Percentiles rank a stretch among this genome's conserved stretches.
These are phyloP conservation scores for Ophiocordyceps camponoti-floridani DNA, from an alignment of 2,329 filamentous ascomycete species.

Conservation along the genomic window DNA sequence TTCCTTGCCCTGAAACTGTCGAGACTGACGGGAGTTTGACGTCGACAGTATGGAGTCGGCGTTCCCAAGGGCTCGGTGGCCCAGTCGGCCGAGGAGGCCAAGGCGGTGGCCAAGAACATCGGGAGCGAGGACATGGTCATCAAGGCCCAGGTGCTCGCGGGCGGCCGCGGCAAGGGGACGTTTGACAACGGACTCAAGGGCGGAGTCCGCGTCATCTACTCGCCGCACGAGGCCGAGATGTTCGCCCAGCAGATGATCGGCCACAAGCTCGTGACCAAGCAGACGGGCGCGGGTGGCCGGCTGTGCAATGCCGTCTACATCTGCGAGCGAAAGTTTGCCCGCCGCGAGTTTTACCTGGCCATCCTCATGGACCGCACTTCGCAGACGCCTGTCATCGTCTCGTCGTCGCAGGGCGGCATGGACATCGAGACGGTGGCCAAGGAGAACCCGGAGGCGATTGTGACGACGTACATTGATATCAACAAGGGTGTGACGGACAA, in stretches of 20 bases:
- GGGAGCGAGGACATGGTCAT: constrained; percentile 96
- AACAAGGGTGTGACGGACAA: constrained; percentile 90
- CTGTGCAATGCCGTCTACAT: constrained; percentile 97
- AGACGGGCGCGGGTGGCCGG: constrained; percentile 84
- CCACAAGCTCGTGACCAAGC: constrained; percentile 98
- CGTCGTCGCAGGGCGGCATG: constrained; percentile 97
- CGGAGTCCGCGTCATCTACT: constrained; percentile 97
- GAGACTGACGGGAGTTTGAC: constrained; percentile 3
- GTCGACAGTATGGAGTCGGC: constrained; percentile 69
- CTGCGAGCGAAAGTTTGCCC: constrained; percentile 98
- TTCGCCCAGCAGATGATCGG: constrained; percentile 99
- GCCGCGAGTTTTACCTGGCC: constrained; percentile 96
- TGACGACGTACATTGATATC: constrained; percentile 86
- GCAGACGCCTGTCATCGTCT: constrained; percentile 88
- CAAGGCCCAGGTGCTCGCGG: constrained; percentile 97
- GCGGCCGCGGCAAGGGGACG: constrained; percentile 90
- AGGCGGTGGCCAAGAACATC: constrained; percentile 78
- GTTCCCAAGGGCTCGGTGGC: constrained; percentile 84
- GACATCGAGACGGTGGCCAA: constrained; percentile 98
- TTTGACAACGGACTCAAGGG: constrained; percentile 99
- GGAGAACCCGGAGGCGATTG: constrained; percentile 91
- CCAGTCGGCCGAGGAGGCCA: constrained; percentile 68
- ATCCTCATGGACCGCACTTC: constrained; percentile 93
- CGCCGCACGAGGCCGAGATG: constrained; percentile 88
- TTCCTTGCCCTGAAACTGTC: constrained; percentile 1